Base-by-base conservation (phyloP, 495 filamentous ascomycete species). In the Hypoxylon lenormandii region DNA sequence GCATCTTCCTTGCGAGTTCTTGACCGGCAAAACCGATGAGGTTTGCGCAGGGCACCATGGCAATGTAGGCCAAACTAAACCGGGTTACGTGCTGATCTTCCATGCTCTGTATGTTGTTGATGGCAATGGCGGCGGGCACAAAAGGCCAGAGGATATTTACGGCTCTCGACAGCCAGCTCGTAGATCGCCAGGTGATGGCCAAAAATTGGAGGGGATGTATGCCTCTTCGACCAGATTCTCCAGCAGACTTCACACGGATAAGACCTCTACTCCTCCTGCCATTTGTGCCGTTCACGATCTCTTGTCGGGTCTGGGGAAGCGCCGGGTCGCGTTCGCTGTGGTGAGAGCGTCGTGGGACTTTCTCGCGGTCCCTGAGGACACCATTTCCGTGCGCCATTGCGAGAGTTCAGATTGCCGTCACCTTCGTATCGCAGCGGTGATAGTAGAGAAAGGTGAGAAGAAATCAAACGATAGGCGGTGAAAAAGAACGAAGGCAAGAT, bases 1-100 rank as follows among this genome's bases (percentile, higher is more conserved):
- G 89, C 26, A 96, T 73, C 76, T 95, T 95, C 64, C 90, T 84
- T 0, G 91, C 89, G 62, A 96, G 77, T 74, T 96, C 91, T 69
- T 91, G 88, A 5, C 91, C 91, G 5, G 91, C 90, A 73, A 97
- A 97, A 0, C 92, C 92, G 23, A 97, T 83, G 50, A 97, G 77
- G 69, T 97, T 97, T 46, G 93, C 94, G 28, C 89, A 88, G 2
- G 93, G 94, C 4, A 97, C 85, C 89, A 98, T 97, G 55, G 84
- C 82, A 40, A 86, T 78, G 43, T 84, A 84, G 5, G 76, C 64
- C 4, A 83, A 72, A 21, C 76, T 74, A 49, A 83, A 84, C n/a
- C 77, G 79, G 16, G 76, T 62, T 2, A 80, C 64, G 23, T 78
- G 30, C 36, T 92, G 83, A 48, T 92, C 47, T 0, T 72, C 64